These are phyloP conservation scores for Evernia prunastri DNA, from an alignment of 495 filamentous ascomycete species.

Conservation along the genomic window DNA sequence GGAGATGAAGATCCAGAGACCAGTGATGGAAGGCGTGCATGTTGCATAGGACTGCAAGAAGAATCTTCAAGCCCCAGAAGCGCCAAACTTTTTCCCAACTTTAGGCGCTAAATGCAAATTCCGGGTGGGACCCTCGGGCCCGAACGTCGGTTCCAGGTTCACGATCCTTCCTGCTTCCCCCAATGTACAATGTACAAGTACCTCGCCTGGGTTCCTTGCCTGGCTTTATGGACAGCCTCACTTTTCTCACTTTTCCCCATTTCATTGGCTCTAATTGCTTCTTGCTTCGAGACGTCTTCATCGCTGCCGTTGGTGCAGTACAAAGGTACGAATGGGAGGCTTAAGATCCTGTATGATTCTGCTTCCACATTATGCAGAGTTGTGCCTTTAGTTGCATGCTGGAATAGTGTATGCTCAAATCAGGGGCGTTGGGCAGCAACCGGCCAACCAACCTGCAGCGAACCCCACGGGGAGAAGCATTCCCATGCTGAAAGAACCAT, in stretches of 20 bases:
- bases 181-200: not conserved
- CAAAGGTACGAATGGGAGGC: not conserved
- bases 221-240: not conserved
- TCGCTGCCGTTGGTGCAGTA: not conserved
- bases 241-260: not conserved
- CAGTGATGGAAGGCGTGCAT: not conserved
- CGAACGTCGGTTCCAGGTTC: not conserved
- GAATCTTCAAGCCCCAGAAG: too few relatives aligned
- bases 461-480: conserved; percentile 10
- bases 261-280: not conserved
- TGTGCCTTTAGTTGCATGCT: conserved; percentile 7
- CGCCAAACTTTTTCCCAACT: too few relatives aligned
- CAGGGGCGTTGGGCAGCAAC: conserved; percentile 21
- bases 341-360: conserved; percentile 5
- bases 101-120: conserved; percentile 1
- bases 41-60: not conserved
- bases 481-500: conserved; percentile 7
- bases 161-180: too few relatives aligned
- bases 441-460: conserved; percentile 7
- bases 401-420: conserved; percentile 17
- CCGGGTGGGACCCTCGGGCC: not conserved
- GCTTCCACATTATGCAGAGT: not conserved
- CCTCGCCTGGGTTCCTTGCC: not conserved
- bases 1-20: not conserved
- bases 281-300: too few relatives aligned